Base-by-base conservation (phyloP, 495 filamentous ascomycete genomes). In the Terfezia claveryi region DNA sequence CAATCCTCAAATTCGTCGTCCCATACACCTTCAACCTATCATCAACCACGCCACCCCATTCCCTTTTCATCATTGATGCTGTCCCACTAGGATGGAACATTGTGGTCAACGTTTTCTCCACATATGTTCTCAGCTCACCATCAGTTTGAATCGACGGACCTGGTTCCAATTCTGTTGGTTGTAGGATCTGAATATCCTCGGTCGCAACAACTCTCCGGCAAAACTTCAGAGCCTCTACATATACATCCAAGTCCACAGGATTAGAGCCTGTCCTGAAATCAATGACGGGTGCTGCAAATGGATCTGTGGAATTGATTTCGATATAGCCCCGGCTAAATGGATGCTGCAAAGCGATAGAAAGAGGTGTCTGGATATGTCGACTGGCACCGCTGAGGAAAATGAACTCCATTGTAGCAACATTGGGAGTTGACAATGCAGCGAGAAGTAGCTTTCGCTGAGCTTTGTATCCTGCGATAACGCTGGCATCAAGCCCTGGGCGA, bases 11-110 rank as follows among this genome's bases (percentile, higher is more conserved):
- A 54, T 71, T 72, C 46, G 51, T 60, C 2, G 67, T 67, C 0
- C 75, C 75, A 59, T 76, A 74, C 0, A 78, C 73, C 51, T 58
- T 63, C 50, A 78, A 59, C 17, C 67, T 53, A 8, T 60, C 32
- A 54, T 72, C 65, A 2, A 69, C 64, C 20, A 76, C 74, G 12
- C 75, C 75, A 12, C 74, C 73, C 10, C 69, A 55, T 46, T 69
- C 63, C 38, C 66, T 65, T 11, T 71, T 71, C 57, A 74, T 64
- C 71, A 74, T 74, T 10, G 68, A 67, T 36, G 67, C 64, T 4
- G 73, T 73, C 37, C 73, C 71, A 36, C 52, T 50, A 0, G 65
- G 67, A 56, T 75, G 73, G 55, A 64, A 70, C 37, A 69, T 67
- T 38, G 61, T 66, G 8, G 55, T 49, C 10, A 59, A 54, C 38